phyloP scores from a whole-genome alignment of 139 green algal species.

The Chloropicon primus region DNA sequence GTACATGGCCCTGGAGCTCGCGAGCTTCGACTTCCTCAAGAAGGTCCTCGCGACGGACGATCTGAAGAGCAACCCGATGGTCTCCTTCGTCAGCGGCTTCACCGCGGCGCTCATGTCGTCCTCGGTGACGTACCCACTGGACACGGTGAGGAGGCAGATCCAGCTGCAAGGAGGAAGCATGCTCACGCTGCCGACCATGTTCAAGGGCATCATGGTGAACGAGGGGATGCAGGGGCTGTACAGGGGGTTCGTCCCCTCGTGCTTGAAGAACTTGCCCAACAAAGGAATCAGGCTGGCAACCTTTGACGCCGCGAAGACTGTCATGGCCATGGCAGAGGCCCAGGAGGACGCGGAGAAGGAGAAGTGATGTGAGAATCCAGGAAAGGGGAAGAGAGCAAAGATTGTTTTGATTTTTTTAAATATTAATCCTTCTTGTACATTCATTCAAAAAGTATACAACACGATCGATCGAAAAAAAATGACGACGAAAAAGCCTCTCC shows the following conservation, averaged over 20 bases:
- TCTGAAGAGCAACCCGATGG: slow-evolving; percentile 10
- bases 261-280: slow-evolving; percentile 72
- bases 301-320: slow-evolving; percentile 16
- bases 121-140: slow-evolving; percentile 54
- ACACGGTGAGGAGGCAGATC: slow-evolving; percentile 47
- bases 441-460: too few species aligned
- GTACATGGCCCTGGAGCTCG: slow-evolving; percentile 69
- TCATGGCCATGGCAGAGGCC: slow-evolving; percentile 6
- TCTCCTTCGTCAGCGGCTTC: slow-evolving; percentile 47
- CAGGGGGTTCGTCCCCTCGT: slow-evolving; percentile 63
- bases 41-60: slow-evolving; percentile 16
- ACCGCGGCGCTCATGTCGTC: slow-evolving; percentile 51
- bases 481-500: too few species aligned
- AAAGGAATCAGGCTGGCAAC: slow-evolving; percentile 36
- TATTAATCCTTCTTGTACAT: too few species aligned
- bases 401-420: too few species aligned
- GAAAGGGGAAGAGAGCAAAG: not conserved
- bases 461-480: too few species aligned
- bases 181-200: slow-evolving; percentile 1
- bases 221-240: slow-evolving; percentile 48
- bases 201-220: slow-evolving; percentile 21
- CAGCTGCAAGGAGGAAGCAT: slow-evolving; percentile 22
- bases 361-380: not conserved
- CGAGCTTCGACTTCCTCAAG: slow-evolving; percentile 44
- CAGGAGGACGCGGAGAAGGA: slow-evolving; percentile 11